A percentile compares a stretch with the other conserved stretches of the same genome.
These are phyloP conservation scores for Isabelozyma heimii DNA, from an alignment of 805 yeast genomes.

Conservation along the genomic window DNA sequence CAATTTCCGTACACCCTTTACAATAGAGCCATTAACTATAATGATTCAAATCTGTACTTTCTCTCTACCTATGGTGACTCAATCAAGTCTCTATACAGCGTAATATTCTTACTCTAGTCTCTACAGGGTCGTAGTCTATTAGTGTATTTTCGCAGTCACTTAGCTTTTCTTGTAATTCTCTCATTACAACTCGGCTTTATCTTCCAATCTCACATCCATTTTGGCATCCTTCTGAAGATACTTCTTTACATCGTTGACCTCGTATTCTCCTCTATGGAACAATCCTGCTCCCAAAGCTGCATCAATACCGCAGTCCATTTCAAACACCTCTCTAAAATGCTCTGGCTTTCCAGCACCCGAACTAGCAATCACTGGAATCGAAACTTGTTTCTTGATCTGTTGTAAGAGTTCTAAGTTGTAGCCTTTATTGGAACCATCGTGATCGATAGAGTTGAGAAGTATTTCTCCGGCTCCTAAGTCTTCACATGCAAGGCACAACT, in stretches of 20 bases:
- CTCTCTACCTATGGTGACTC: too few relatives aligned
- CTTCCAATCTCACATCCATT: conserved; percentile 72
- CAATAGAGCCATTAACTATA: too few relatives aligned
- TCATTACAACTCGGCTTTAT: conserved; percentile 17
- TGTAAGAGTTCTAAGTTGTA: conserved; percentile 82
- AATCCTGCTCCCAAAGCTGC: conserved; percentile 99
- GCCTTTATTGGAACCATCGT: conserved; percentile 95
- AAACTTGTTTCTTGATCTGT: conserved; percentile 72
- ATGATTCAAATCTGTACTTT: too few relatives aligned
- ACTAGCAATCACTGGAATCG: conserved; percentile 94
- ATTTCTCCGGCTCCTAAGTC: conserved; percentile 96
- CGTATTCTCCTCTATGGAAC: conserved; percentile 94
- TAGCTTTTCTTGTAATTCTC: neutral
- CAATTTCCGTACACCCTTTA: too few relatives aligned
- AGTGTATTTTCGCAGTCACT: neutral
- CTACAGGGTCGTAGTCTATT: neutral
- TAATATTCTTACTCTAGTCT: too few relatives aligned
- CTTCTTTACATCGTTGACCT: conserved; percentile 78
- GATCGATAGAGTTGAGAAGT: conserved; percentile 88
- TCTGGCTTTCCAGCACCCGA: conserved; percentile 95
- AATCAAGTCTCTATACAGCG: too few relatives aligned
- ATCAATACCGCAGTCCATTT: conserved; percentile 71
- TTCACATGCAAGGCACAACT: conserved; percentile 85
- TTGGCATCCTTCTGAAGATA: conserved; percentile 53
- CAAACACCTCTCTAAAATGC: conserved; percentile 87